phyloP scores from a whole-genome alignment of 2,329 filamentous ascomycete genomes.

The Colletotrichum eremochloae region DNA sequence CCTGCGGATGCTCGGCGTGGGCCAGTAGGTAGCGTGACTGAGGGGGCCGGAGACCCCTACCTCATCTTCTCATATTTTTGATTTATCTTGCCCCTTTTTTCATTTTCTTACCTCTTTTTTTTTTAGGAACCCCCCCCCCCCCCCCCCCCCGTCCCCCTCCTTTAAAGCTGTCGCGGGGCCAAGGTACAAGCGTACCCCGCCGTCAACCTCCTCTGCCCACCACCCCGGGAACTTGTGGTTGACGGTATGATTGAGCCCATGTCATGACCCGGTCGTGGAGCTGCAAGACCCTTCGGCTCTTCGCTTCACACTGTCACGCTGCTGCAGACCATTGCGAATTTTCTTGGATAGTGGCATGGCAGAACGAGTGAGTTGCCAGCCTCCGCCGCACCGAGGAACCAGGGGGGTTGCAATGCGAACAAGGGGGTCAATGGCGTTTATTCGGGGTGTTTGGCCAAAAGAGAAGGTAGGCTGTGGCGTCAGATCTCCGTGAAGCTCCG shows the following conservation, averaged over 20 bases:
- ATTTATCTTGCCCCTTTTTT: too few relatives aligned
- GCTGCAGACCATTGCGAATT: conserved; percentile 22
- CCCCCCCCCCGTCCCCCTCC: conserved; percentile 5
- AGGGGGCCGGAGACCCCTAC: conserved; percentile 19
- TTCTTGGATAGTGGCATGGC: conserved; percentile 21
- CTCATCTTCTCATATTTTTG: too few relatives aligned
- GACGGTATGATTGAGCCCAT: conserved; percentile 32
- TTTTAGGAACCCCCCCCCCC: too few relatives aligned
- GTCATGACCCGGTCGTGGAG: conserved; percentile 27
- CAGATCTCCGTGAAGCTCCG: conserved; percentile 31
- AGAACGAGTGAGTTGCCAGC: conserved; percentile 10
- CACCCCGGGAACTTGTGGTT: conserved; percentile 11
- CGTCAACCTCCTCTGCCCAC: conserved; percentile 37
- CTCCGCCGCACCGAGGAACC: conserved; percentile 12
- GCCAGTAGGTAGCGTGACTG: neutral
- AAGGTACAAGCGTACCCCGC: conserved; percentile 28
- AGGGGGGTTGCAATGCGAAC: neutral
- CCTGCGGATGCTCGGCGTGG: conserved; percentile 20
- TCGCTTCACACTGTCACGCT: conserved; percentile 17
- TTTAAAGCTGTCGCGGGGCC: conserved; percentile 6
- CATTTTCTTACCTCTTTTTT: too few relatives aligned
- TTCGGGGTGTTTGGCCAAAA: conserved; percentile 37
- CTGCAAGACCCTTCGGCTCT: conserved; percentile 10
- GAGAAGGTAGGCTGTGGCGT: conserved; percentile 34
- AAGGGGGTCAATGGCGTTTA: conserved; percentile 7